Evolutionary conservation across 2,329 filamentous ascomycete genomes (phyloP).

Genomic region (Stachybotrys elegans): DNA sequence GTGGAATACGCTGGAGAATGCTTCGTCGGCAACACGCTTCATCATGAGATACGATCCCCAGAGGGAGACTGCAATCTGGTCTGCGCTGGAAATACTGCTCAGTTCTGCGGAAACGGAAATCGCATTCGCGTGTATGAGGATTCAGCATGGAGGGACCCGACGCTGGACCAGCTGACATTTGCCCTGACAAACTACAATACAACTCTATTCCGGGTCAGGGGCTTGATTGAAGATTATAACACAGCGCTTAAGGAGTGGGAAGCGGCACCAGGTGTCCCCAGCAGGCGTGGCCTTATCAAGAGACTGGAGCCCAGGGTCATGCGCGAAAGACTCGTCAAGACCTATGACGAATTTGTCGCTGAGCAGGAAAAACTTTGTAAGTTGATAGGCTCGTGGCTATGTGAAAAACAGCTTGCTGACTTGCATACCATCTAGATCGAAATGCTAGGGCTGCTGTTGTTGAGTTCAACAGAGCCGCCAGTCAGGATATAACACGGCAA

Average conservation of each 20-base stretch:
- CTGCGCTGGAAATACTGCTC: not conserved
- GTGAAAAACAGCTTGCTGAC: not conserved
- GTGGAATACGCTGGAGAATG: not conserved
- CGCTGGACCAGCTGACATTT: not conserved
- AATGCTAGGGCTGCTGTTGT: not conserved
- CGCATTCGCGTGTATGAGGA: not conserved
- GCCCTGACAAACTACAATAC: not conserved
- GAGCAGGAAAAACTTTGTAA: not conserved
- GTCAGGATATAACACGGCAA: not conserved
- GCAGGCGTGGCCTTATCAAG: not conserved
- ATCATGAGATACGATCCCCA: not conserved
- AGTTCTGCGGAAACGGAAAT: not conserved
- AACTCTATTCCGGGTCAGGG: not conserved
- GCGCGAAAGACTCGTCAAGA: not conserved
- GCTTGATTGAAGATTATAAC: not conserved
- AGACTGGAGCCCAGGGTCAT: not conserved
- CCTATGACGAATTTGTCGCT: not conserved
- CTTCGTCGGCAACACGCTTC: not conserved
- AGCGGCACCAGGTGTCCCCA: not conserved
- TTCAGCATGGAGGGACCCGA: not conserved
- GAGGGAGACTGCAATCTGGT: not conserved
- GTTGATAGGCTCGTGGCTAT: not conserved
- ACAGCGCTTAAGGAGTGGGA: not conserved
- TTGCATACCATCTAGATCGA: not conserved
- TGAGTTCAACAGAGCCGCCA: not conserved